Evolutionary conservation across 2,329 filamentous ascomycete species (phyloP).

Genomic region (Exophiala bonariae): DNA sequence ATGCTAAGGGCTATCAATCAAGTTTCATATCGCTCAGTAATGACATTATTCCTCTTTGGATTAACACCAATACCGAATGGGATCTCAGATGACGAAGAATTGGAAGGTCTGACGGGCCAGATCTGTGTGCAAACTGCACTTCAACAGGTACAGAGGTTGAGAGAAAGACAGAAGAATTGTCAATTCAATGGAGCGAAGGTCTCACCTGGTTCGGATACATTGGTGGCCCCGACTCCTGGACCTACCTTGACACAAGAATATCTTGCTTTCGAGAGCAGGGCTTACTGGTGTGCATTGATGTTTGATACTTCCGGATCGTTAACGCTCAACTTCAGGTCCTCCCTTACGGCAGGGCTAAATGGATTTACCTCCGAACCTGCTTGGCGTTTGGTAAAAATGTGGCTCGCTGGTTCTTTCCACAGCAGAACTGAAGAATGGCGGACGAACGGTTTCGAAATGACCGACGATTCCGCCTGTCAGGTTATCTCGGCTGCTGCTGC

Average conservation of each 20-base stretch:
- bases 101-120: constrained; percentile 41
- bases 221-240: constrained; percentile 28
- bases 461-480: constrained; percentile 31
- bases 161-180: constrained; percentile 40
- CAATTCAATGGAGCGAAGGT: constrained; percentile 45
- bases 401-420: constrained; percentile 30
- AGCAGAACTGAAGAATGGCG: constrained; percentile 31
- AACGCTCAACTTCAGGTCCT: constrained; percentile 41
- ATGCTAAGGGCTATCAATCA: constrained; percentile 44
- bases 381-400: constrained; percentile 32
- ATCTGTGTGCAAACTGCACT: constrained; percentile 43
- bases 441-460: constrained; percentile 27
- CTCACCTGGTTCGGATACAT: constrained; percentile 28
- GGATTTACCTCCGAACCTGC: constrained; percentile 30
- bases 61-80: constrained; percentile 42
- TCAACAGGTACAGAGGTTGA: constrained; percentile 42
- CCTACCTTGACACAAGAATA: constrained; percentile 34
- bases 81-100: constrained; percentile 43
- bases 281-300: constrained; percentile 44
- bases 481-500: constrained; percentile 32
- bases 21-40: constrained; percentile 43
- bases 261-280: constrained; percentile 40
- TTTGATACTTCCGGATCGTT: constrained; percentile 45
- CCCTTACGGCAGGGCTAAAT: constrained; percentile 41
- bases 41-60: constrained; percentile 42